These are phyloP conservation scores for Amphibolis antarctica DNA, from an alignment of 106 monocot species.

Conservation along the genomic window DNA sequence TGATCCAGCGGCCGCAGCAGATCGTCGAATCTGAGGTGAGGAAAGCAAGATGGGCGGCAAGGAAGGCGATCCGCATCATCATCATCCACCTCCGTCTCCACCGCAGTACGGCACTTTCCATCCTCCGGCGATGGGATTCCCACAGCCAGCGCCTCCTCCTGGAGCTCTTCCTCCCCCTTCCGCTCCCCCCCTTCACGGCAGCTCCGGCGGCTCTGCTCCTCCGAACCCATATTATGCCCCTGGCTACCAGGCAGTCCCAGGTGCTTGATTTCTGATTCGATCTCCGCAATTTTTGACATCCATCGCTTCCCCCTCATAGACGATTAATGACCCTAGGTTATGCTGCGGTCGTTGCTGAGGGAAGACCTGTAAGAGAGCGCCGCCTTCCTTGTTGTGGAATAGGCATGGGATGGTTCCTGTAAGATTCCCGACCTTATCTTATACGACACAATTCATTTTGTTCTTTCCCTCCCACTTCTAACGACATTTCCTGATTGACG, in stretches of 20 bases:
- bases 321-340: too few relatives aligned
- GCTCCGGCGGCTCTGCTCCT: not conserved
- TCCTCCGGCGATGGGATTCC: constrained; percentile 14
- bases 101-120: constrained; percentile 21
- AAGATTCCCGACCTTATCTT: constrained; percentile 5
- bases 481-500: not conserved
- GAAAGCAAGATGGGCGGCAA: too few relatives aligned
- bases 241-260: constrained; percentile 18
- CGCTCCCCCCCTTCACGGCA: not conserved
- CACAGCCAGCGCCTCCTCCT: constrained; percentile 17
- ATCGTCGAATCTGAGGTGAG: too few relatives aligned
- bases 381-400: constrained; percentile 52
- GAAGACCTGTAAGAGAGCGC: constrained; percentile 21
- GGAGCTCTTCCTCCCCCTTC: constrained; percentile 4
- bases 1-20: too few relatives aligned
- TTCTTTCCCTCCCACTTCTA: not conserved
- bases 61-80: too few relatives aligned
- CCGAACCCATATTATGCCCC: constrained; percentile 4
- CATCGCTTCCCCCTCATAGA: too few relatives aligned
- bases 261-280: not conserved
- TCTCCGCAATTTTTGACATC: not conserved
- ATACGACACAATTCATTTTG: not conserved
- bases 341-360: constrained; percentile 25
- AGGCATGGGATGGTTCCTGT: constrained; percentile 60
- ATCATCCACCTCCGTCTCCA: not conserved